These are phyloP conservation scores for Raddia guianensis DNA, from an alignment of 176 grass and related monocot species.

Conservation along the genomic window DNA sequence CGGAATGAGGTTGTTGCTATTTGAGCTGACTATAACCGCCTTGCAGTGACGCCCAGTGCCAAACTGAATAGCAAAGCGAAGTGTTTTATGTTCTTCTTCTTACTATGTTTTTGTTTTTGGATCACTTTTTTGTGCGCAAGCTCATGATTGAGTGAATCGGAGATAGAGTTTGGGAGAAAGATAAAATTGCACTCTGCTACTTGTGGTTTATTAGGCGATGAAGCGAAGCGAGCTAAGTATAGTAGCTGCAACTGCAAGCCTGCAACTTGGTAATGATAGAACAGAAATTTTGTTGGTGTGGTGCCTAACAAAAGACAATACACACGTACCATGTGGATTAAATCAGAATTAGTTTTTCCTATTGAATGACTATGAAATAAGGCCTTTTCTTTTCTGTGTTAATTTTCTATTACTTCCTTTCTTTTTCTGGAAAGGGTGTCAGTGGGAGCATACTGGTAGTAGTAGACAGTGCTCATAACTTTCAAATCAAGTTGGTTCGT, in stretches of 20 bases:
- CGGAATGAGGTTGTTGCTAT: not conserved
- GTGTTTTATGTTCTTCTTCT: not conserved
- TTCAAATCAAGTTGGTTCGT: not conserved
- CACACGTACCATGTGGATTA: not conserved
- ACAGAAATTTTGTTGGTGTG: not conserved
- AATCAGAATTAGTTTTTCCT: conserved; percentile 1
- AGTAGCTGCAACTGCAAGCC: not conserved
- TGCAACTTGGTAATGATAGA: not conserved
- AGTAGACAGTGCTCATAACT: not conserved
- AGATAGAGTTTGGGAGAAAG: not conserved
- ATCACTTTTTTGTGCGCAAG: not conserved
- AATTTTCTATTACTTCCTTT: not conserved
- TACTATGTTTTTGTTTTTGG: not conserved
- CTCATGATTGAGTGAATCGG: conserved; percentile 6
- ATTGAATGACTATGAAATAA: not conserved
- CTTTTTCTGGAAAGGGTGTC: not conserved
- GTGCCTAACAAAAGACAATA: not conserved
- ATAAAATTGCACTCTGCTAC: not conserved
- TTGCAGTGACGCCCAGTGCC: not conserved
- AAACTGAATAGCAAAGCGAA: not conserved
- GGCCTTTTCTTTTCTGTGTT: not conserved
- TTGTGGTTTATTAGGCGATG: not conserved
- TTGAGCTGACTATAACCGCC: not conserved
- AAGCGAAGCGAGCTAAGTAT: not conserved
- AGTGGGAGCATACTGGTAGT: not conserved